Evolutionary conservation across 371 early-diverging fungal genomes (phyloP), one percentile per base, ranked within the genome.

Genomic region (Mortierella polycephala): DNA sequence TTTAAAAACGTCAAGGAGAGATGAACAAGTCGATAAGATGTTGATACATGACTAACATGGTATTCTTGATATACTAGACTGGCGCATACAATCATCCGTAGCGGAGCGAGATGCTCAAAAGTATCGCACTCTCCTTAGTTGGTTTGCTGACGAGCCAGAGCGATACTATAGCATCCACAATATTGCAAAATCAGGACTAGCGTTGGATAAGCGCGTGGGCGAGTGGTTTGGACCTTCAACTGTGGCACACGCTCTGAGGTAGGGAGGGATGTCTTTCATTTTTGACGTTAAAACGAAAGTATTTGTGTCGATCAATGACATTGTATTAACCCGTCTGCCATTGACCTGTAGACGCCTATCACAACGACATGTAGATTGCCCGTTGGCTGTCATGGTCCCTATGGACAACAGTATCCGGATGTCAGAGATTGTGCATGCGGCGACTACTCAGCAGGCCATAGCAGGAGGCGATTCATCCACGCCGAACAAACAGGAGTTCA

Each of bases 181-280:
- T 14, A 93, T 98, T 67, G 95, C 96, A 0, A 77, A 90, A 23
- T 69, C 91, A 14, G 99, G 97, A 2, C 83, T 86, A 58, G 90
- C 92, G 60, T 86, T 90, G 37, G 96, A 93, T 44, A 97, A 95
- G 69, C 87, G 91, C 47, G 90, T 96, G 59, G 98, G 99, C 45
- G 92, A 96, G 76, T 98, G 99, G 99, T 98, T 96, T 86, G 97
- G 97, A 0, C 99, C 99, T 1, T 87, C 88, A 16, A 97, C 96
- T 0, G 94, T 96, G 18, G 93, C 96, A 7, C 92, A 93, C 62
- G 95, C 95, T 21, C 85, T 97, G 14, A 89, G 87, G 92, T 94
- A 89, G 10, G 73, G 86, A 77, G 20, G 59, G 16, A 30, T n/a
- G 46, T 39, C 37, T 40, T 9, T 51, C 7, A 16, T 51, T 6